A percentile compares a stretch with the other conserved stretches of the same genome.
Conservation (phyloP, 2,329 filamentous ascomycete species). For the Fusarium penzigii region DNA sequence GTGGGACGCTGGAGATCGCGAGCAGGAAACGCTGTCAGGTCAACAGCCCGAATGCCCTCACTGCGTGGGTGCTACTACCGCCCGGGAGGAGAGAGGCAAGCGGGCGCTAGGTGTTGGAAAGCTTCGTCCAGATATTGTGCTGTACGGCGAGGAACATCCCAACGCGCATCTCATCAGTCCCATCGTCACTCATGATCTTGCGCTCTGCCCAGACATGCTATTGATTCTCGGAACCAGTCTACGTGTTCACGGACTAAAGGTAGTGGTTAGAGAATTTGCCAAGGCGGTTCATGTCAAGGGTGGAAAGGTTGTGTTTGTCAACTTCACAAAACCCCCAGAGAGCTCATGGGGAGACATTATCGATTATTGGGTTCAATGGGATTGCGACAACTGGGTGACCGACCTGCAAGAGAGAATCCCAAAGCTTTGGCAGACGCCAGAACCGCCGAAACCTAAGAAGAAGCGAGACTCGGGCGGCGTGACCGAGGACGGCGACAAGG, state of each 20-base stretch:
- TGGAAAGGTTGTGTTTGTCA: conserved; percentile 72
- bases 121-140: conserved; percentile 70
- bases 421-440: conserved; percentile 58
- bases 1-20: conserved; percentile 60
- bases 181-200: conserved; percentile 67
- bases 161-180: conserved; percentile 67
- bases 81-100: conserved; percentile 65
- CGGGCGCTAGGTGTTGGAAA: conserved; percentile 67
- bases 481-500: conserved; percentile 26
- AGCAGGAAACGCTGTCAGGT: conserved; percentile 60
- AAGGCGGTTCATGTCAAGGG: conserved; percentile 68
- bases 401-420: conserved; percentile 62
- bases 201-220: conserved; percentile 64
- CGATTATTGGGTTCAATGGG: conserved; percentile 74
- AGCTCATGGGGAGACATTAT: conserved; percentile 73
- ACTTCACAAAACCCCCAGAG: conserved; percentile 70
- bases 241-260: conserved; percentile 70
- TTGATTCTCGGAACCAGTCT: conserved; percentile 72
- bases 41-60: conserved; percentile 68
- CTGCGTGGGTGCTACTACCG: conserved; percentile 63
- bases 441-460: conserved; percentile 44
- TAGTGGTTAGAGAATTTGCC: conserved; percentile 70
- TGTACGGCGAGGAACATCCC: conserved; percentile 75
- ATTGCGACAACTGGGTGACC: conserved; percentile 72
- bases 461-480: conserved; percentile 34